Conservation (phyloP, 2,329 filamentous ascomycete species). For the Trichoderma harzianum region DNA sequence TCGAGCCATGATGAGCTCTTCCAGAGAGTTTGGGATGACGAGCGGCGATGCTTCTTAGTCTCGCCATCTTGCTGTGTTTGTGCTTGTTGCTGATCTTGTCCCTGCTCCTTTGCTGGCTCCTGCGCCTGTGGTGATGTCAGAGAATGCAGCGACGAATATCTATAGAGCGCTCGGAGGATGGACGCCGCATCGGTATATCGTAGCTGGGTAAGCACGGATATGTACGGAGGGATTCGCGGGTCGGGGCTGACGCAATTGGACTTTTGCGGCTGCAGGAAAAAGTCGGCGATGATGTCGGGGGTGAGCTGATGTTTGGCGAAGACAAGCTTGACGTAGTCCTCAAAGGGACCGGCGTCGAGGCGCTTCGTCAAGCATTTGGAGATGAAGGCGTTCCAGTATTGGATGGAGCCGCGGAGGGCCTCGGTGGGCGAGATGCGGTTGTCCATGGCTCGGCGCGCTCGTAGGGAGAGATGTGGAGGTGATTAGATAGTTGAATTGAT, state of each 20-base stretch:
- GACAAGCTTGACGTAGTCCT: conserved; percentile 48
- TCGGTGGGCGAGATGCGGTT: conserved; percentile 22
- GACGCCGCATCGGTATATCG: conserved; percentile 52
- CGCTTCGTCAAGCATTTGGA: conserved; percentile 48
- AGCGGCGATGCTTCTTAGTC: conserved; percentile 24
- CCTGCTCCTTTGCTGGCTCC: conserved; percentile 7
- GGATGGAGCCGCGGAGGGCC: conserved; percentile 29
- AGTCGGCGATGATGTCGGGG: conserved; percentile 50
- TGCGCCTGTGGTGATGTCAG: conserved; percentile 17
- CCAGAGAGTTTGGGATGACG: conserved; percentile 42
- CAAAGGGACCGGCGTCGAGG: conserved; percentile 53
- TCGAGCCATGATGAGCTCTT: conserved; percentile 62
- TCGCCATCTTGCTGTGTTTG: background rate
- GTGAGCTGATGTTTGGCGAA: conserved; percentile 51
- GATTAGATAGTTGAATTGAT: background rate
- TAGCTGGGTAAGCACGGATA: conserved; percentile 52
- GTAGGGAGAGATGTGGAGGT: background rate
- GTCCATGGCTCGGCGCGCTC: conserved; percentile 27
- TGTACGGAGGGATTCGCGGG: conserved; percentile 56
- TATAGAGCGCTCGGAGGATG: conserved; percentile 53
- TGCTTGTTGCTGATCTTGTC: background rate
- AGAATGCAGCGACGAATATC: conserved; percentile 52
- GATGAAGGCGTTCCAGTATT: conserved; percentile 52
- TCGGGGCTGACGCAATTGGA: conserved; percentile 51
- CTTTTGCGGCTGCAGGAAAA: conserved; percentile 55